Evolutionary conservation across 495 filamentous ascomycete species (phyloP), one percentile per base, ranked within the genome.

Genomic region (Rostrohypoxylon terebratum): DNA sequence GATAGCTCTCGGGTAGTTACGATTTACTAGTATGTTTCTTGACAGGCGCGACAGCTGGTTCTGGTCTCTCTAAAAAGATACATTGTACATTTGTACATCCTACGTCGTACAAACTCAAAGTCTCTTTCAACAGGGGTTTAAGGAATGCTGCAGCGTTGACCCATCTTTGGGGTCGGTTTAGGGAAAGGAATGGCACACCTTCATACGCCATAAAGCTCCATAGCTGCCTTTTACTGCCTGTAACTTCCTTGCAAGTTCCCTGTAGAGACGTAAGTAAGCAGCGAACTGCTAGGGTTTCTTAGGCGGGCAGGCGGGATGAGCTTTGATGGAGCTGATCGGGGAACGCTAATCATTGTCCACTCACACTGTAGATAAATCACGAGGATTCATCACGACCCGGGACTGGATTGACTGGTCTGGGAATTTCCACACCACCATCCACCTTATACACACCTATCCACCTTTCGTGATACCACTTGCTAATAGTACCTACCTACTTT

Each of bases 321-420:
- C 14, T 5, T 5, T 9, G 48, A 53, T 55, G 50, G 28, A n/a
- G 38, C 14, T 28, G 34, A 63, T 59, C 66, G 61, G 69, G 64
- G 4, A 60, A 18, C 57, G 36, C 66, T 65, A 73, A 64, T 45
- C 66, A 47, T 70, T 74, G 61, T 64, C 72, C 72, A 75, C 68
- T 71, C 68, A 71, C 72, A 72, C 72, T 45, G 59, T 61, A 75
- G 68, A 72, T 68, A 71, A 71, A 75, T 75, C 72, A 75, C 72
- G 68, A 71, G 72, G 68, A 62, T 53, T 31, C 34, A 71, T 75
- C 72, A 75, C 64, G 68, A 75, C 70, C 65, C 63, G 50, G 20
- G 31, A 62, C 54, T 71, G 55, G 67, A 64, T 13, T 60, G 18
- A 23, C 47, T 53, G 47, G 47, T 11, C 25, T 10, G 9, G 48